Evolutionary conservation across 768 basidiomycete species (phyloP), one percentile per base, ranked within the genome.

Genomic region (Psilocybe cyanescens): DNA sequence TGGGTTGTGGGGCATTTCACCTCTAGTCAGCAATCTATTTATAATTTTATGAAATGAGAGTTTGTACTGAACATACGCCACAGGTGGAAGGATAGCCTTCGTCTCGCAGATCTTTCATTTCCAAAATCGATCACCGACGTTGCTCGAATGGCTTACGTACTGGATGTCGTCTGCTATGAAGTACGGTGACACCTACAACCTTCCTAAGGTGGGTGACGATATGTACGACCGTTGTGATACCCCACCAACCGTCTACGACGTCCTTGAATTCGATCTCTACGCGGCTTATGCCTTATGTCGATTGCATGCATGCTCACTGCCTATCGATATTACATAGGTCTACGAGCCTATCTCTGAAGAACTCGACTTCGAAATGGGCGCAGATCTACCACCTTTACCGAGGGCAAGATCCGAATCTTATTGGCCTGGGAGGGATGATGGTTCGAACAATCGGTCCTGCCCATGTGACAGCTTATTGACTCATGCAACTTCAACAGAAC

Each of bases 1-100:
- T 88, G 86, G 87, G 75, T 82, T 5, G 88, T 88, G 65, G 87
- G 87, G 4, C 79, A 75, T 19, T 88, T 87, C 67, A 84, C 85
- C n/a, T 70, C 72, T 67, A 83, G 87, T 86, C 69, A 53, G 62
- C 47, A 41, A 29, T 4, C 30, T 8, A 33, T 17, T n/a, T 39
- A 17, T 46, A 16, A 44, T n/a, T 14, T 24, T 24, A 24, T 16
- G 35, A 9, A 24, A n/a, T 50, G 30, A 35, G 19, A 29, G 30
- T 19, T 11, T 17, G 28, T 16, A 28, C 28, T 47, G 24, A 47
- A n/a, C 41, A 31, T n/a, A 56, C 6, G 33, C 59, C 37, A 63
- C 57, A 88, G 87, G 83, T 19, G 82, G 84, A 80, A 83, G 79
- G 2, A 71, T 78, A 31, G 85, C 80, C 3, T 86, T 82, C 56